Conservation (phyloP, 352 stramenopile genomes). For the Phytophthora citricola region DNA sequence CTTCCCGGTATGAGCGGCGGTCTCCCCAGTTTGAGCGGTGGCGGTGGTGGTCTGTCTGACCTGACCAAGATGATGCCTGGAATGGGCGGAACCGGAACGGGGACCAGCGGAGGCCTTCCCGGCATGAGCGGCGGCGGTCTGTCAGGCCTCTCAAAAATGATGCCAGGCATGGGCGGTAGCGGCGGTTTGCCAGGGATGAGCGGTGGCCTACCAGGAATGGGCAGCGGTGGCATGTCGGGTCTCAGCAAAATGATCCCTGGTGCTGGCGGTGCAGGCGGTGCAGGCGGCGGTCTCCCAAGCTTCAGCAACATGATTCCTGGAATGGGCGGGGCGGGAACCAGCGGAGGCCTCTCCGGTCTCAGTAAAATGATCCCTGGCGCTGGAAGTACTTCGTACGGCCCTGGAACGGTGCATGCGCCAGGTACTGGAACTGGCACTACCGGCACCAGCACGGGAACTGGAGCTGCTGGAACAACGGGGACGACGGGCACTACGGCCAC, state of each 20-base stretch:
- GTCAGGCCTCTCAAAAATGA: background rate
- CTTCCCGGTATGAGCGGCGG: constrained; percentile 1
- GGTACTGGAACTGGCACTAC: background rate
- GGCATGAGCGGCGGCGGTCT: background rate
- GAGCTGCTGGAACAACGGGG: background rate
- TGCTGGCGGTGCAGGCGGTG: background rate
- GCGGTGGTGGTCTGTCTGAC: background rate
- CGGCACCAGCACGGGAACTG: background rate
- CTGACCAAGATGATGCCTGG: constrained; percentile 5
- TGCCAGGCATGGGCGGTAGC: constrained; percentile 2
- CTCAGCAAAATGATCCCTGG: constrained; percentile 4
- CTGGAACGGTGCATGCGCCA: constrained; percentile 9
- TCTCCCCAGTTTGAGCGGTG: constrained; percentile 1
- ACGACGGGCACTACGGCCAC: background rate
- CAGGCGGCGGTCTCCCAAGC: background rate
- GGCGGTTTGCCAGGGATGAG: background rate
- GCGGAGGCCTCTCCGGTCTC: constrained; percentile 6
- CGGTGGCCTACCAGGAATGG: constrained; percentile 1
- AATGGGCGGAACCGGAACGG: background rate
- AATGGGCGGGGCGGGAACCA: constrained; percentile 1
- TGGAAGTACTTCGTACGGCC: constrained; percentile 7
- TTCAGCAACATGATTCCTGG: constrained; percentile 7
- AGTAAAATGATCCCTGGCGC: constrained; percentile 16
- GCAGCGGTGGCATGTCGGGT: constrained; percentile 1
- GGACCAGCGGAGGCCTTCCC: background rate